Evolutionary conservation across 2,329 filamentous ascomycete genomes (phyloP).

Genomic region (Drechmeria coniospora): DNA sequence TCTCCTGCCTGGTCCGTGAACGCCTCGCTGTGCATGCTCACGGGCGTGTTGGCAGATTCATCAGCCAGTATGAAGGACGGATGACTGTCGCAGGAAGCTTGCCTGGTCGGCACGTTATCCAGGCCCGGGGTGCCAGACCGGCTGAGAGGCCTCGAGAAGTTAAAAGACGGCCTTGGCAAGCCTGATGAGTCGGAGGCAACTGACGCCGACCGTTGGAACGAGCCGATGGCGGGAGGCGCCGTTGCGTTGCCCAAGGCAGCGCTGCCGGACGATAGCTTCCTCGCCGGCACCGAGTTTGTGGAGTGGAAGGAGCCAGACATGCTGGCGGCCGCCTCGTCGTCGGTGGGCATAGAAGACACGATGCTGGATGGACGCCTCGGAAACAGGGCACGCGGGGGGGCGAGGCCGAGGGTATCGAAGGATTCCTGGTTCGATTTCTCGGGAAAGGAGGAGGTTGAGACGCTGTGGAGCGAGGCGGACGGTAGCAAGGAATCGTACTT

Average conservation of each 20-base stretch:
- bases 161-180: constrained; percentile 63
- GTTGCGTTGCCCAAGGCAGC: constrained; percentile 26
- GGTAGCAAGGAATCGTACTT: constrained; percentile 18
- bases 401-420: constrained; percentile 34
- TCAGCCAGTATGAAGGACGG: constrained; percentile 47
- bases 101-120: constrained; percentile 43
- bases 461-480: constrained; percentile 18
- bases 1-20: constrained; percentile 40
- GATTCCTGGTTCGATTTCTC: constrained; percentile 29
- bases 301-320: constrained; percentile 42
- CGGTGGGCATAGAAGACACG: constrained; percentile 49
- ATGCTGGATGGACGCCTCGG: constrained; percentile 42
- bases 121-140: constrained; percentile 45
- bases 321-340: constrained; percentile 49
- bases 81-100: constrained; percentile 53
- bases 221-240: constrained; percentile 43
- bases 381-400: constrained; percentile 34
- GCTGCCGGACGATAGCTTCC: constrained; percentile 64
- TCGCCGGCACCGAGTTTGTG: constrained; percentile 48
- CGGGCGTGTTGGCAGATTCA: constrained; percentile 51
- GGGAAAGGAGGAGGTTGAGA: constrained; percentile 23
- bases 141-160: constrained; percentile 86
- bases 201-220: constrained; percentile 66
- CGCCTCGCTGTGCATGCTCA: constrained; percentile 57
- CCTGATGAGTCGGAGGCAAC: constrained; percentile 67